Evolutionary conservation across 2,329 filamentous ascomycete species (phyloP).

Genomic region (Lachnellula occidentalis): DNA sequence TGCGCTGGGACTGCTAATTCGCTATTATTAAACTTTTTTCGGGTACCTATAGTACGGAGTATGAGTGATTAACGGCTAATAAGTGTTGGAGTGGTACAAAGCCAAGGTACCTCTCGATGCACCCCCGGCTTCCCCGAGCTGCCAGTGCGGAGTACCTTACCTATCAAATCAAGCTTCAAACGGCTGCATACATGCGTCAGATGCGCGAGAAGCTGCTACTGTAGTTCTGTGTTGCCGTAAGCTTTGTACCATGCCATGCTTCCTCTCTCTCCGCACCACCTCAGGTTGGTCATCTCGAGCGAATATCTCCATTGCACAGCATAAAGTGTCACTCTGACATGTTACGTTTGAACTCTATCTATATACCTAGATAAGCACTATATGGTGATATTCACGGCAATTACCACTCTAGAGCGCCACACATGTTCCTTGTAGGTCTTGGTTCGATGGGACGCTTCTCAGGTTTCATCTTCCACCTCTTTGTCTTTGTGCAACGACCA

Average conservation of each 20-base stretch:
- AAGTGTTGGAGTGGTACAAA: too few species aligned
- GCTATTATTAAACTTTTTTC: neutral
- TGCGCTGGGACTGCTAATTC: neutral
- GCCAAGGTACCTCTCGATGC: neutral
- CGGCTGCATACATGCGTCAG: neutral
- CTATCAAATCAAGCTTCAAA: neutral
- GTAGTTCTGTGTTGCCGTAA: neutral
- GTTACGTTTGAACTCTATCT: neutral
- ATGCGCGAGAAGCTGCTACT: neutral
- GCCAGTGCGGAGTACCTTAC: too few species aligned
- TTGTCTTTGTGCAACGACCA: too few species aligned
- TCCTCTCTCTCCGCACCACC: neutral
- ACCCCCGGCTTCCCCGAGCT: neutral
- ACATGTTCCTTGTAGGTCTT: neutral
- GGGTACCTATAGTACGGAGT: too few species aligned
- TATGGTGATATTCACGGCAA: neutral
- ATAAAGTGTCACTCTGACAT: neutral
- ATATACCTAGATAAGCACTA: neutral
- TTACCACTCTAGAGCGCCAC: neutral
- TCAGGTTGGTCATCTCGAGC: neutral
- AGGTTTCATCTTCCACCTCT: neutral
- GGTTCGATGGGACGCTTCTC: neutral
- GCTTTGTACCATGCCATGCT: neutral
- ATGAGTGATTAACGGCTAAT: too few species aligned
- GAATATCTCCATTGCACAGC: neutral